These are phyloP conservation scores for Arthroderma uncinatum DNA, from an alignment of 2,329 filamentous ascomycete species.

Conservation along the genomic window DNA sequence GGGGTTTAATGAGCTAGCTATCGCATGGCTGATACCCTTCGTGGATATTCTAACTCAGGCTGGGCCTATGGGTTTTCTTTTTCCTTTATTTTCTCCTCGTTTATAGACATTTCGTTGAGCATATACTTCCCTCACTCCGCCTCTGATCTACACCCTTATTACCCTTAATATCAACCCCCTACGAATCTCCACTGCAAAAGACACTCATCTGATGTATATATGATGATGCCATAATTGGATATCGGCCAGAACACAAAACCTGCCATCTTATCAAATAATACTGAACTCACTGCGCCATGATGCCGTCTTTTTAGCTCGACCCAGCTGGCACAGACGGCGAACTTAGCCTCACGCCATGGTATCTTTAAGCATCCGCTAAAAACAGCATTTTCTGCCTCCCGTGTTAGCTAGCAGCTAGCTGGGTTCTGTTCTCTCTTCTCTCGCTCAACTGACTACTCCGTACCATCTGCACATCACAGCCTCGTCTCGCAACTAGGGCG, in stretches of 20 bases:
- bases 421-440: neutral
- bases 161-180: neutral
- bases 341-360: too few relatives aligned
- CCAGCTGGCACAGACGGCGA: too few relatives aligned
- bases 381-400: neutral
- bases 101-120: neutral
- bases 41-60: neutral
- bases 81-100: neutral
- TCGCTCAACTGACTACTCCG: too few relatives aligned
- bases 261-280: too few relatives aligned
- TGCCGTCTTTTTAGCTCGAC: too few relatives aligned
- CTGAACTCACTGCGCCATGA: too few relatives aligned
- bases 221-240: too few relatives aligned
- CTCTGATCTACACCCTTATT: neutral
- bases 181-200: neutral
- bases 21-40: neutral
- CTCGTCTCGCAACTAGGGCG: neutral
- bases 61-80: neutral
- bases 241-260: too few relatives aligned
- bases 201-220: too few relatives aligned
- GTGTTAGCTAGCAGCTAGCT: neutral
- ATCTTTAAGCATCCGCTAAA: too few relatives aligned
- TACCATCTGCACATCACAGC: neutral
- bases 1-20: slow-evolving; percentile 16
- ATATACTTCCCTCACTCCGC: neutral